These are phyloP conservation scores for Neurospora sp. DNA, from an alignment of 2,329 filamentous ascomycete species.

Conservation along the genomic window DNA sequence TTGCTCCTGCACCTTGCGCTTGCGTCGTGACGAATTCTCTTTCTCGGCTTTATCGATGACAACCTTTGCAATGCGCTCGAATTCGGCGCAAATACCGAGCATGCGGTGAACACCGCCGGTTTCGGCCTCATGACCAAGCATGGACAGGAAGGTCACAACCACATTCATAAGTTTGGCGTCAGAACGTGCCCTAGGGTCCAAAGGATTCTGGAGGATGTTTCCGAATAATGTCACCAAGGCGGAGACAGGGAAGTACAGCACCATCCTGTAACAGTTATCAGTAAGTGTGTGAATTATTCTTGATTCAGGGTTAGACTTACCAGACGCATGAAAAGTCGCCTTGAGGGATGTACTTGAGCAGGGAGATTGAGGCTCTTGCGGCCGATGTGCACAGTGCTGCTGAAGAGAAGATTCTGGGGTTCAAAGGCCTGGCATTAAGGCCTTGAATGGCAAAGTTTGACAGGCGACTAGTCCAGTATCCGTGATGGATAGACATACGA, in stretches of 20 bases:
- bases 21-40: conserved; percentile 68
- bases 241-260: conserved; percentile 93
- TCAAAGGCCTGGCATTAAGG: conserved; percentile 79
- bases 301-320: conserved; percentile 39
- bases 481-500: conserved; percentile 95
- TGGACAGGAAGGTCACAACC: conserved; percentile 85
- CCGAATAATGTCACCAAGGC: conserved; percentile 91
- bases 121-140: conserved; percentile 78
- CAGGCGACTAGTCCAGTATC: conserved; percentile 92
- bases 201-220: conserved; percentile 90
- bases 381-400: conserved; percentile 88
- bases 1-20: conserved; percentile 64
- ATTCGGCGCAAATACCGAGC: conserved; percentile 90
- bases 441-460: conserved; percentile 95
- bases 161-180: conserved; percentile 87
- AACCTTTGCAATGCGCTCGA: conserved; percentile 83
- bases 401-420: conserved; percentile 89
- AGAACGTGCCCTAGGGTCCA: conserved; percentile 76
- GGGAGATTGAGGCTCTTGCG: conserved; percentile 81
- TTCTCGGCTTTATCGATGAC: conserved; percentile 88
- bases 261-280: conserved; percentile 49
- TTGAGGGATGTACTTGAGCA: conserved; percentile 93
- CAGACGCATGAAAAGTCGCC: conserved; percentile 93
- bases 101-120: conserved; percentile 89
- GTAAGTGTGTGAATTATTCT: not conserved